Conservation (phyloP, 2,329 filamentous ascomycete genomes). For the Clarireedia homoeocarpa region DNA sequence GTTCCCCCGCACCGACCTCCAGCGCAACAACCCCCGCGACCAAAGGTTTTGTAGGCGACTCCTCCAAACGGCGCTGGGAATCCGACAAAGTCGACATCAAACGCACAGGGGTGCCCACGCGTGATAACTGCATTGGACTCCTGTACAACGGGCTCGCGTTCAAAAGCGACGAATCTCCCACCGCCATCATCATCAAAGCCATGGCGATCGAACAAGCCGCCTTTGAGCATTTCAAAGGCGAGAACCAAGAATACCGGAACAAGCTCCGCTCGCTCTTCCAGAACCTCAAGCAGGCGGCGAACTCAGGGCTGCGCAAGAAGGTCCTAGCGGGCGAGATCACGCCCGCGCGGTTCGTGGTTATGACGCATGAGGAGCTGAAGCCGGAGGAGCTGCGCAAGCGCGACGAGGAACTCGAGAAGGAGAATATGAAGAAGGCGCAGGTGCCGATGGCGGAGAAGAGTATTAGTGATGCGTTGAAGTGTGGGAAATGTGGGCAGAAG, state of each 20-base stretch:
- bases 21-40: constrained; percentile 32
- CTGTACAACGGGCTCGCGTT: constrained; percentile 84
- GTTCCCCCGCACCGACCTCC: constrained; percentile 28
- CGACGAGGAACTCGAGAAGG: constrained; percentile 70
- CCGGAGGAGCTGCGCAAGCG: constrained; percentile 71
- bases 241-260: constrained; percentile 67
- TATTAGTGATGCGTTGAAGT: constrained; percentile 80
- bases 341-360: constrained; percentile 68
- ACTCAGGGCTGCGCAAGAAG: constrained; percentile 65
- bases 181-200: constrained; percentile 62
- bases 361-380: constrained; percentile 88
- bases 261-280: constrained; percentile 91
- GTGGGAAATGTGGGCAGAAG: constrained; percentile 85
- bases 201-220: constrained; percentile 80
- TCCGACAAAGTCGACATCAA: constrained; percentile 73
- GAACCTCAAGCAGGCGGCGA: constrained; percentile 90
- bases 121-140: constrained; percentile 81
- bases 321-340: constrained; percentile 69
- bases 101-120: constrained; percentile 63
- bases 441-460: constrained; percentile 87
- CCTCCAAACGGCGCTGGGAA: constrained; percentile 74
- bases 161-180: constrained; percentile 62
- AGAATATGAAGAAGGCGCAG: constrained; percentile 97
- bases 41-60: constrained; percentile 51
- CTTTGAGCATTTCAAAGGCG: constrained; percentile 60